These are phyloP conservation scores for Tripterygium wilfordii DNA, from an alignment of 177 flowering plant species.

Conservation along the genomic window DNA sequence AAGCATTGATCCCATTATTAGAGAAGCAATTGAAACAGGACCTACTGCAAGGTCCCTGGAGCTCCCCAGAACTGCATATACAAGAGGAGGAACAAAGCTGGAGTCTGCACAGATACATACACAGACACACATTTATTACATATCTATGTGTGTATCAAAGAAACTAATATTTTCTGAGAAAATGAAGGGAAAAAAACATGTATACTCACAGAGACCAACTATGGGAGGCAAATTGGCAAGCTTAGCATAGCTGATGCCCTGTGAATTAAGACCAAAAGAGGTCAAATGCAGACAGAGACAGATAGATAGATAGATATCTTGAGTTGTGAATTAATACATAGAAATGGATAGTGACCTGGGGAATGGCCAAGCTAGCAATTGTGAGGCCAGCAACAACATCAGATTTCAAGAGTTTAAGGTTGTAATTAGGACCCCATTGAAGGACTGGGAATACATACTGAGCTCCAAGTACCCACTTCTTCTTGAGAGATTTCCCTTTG, in stretches of 20 bases:
- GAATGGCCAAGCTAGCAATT: constrained; percentile 90
- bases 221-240: constrained; percentile 82
- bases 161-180: neutral
- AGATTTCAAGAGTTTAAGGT: constrained; percentile 49
- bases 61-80: constrained; percentile 85
- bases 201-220: constrained; percentile 67
- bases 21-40: constrained; percentile 90
- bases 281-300: too few species aligned
- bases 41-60: constrained; percentile 91
- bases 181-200: too few species aligned
- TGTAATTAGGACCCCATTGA: constrained; percentile 80
- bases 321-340: too few species aligned
- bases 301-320: neutral
- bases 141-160: neutral
- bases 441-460: constrained; percentile 74
- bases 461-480: constrained; percentile 50
- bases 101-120: constrained; percentile 72
- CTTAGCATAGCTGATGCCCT: constrained; percentile 90
- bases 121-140: too few species aligned
- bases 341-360: too few species aligned
- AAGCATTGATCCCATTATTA: constrained; percentile 78
- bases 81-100: constrained; percentile 91
- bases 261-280: too few species aligned
- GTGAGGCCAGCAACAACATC: constrained; percentile 83
- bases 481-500: constrained; percentile 44